Evolutionary conservation across 148 eudicot genomes (phyloP), one percentile per base, ranked within the genome.

Genomic region (Diospyros kaki): DNA sequence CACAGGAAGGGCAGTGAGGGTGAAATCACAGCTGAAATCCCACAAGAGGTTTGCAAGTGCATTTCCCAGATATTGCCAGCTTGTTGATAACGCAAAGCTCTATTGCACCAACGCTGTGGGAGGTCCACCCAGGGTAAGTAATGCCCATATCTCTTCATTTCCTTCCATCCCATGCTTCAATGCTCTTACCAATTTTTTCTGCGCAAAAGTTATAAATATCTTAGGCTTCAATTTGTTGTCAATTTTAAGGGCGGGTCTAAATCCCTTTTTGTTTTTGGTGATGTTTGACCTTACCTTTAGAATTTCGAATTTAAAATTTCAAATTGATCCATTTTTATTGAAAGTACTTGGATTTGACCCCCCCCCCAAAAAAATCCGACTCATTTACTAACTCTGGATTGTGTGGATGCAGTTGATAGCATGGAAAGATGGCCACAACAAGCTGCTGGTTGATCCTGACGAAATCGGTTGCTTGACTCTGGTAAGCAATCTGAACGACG

Each of bases 31-130:
- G 59, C 58, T 94, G 71, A 87, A 84, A 64, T 94, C 98, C 4
- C 98, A 94, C 84, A 89, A 92, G 83, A 89, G 88, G 77, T 94
- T 94, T 71, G 98, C 97, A 11, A 85, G 15, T 74, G 90, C 91
- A 15, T 94, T 94, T 69, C 75, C 84, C 12, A 73, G 61, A 18
- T 94, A 94, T 59, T 88, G 89, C 59, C 56, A 81, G 1, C 92
- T 92, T 77, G 98, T 94, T 28, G 98, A 94, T 43, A 87, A 90
- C 76, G 98, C 97, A 0, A 84, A 88, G 82, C 91, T 94, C 18
- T 94, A 88, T 61, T 90, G 90, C 78, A 91, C 91, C 55, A 94
- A 90, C 65, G 79, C 79, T 5, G 77, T 86, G 0, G 84, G 85
- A 18, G 84, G 84, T 2, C 90, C 92, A 3, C 92, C 98, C 4